Conservation (phyloP, 2,329 filamentous ascomycete species). For the Aspergillus terreus region DNA sequence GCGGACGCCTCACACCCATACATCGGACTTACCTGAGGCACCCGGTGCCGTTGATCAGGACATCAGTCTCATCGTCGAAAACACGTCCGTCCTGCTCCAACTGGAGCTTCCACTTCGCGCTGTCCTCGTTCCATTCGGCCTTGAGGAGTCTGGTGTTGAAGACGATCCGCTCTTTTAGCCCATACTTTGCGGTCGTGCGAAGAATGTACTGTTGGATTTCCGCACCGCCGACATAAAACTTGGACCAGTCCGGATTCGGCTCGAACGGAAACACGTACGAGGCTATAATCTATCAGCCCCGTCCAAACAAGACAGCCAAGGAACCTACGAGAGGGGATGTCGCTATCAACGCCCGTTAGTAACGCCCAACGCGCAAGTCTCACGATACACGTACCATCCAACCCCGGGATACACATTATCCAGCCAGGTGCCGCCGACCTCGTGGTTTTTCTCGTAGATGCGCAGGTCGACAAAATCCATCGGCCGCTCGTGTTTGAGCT, state of each 20-base stretch:
- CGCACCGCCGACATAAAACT: slow-evolving; percentile 37
- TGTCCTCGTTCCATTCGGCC: slow-evolving; percentile 34
- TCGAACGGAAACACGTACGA: slow-evolving; percentile 43
- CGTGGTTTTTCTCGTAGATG: slow-evolving; percentile 27
- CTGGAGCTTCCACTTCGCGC: slow-evolving; percentile 17
- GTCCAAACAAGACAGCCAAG: not conserved
- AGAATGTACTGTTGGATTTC: slow-evolving; percentile 47
- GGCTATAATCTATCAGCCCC: not conserved
- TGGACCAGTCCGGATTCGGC: slow-evolving; percentile 42
- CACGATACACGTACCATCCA: slow-evolving; percentile 18
- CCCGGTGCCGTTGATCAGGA: slow-evolving; percentile 27
- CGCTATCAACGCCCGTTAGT: not conserved
- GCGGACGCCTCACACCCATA: not conserved
- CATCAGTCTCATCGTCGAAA: slow-evolving; percentile 20
- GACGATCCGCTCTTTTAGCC: slow-evolving; percentile 36
- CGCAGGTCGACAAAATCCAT: slow-evolving; percentile 22
- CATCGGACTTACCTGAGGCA: slow-evolving; percentile 16
- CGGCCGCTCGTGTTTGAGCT: slow-evolving; percentile 29
- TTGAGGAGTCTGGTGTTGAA: slow-evolving; percentile 33
- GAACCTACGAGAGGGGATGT: slow-evolving; percentile 4
- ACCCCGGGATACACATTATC: slow-evolving; percentile 37
- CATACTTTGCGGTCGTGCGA: slow-evolving; percentile 35
- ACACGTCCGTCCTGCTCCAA: slow-evolving; percentile 9
- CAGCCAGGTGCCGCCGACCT: slow-evolving; percentile 32
- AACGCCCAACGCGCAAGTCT: not conserved